These are phyloP conservation scores for Circinella umbellata DNA, from an alignment of 371 early-diverging fungal species.

Conservation along the genomic window DNA sequence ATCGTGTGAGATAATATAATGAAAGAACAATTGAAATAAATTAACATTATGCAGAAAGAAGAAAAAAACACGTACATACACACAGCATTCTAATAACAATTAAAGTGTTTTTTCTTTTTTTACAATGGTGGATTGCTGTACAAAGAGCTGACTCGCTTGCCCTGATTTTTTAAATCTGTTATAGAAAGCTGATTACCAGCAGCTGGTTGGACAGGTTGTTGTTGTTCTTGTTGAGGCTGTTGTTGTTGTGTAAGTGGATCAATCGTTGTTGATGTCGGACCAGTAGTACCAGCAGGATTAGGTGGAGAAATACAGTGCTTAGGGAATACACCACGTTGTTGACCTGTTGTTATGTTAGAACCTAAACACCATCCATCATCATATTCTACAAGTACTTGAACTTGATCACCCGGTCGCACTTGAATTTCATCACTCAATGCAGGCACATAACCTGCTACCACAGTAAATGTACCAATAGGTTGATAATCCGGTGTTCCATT, in stretches of 20 bases:
- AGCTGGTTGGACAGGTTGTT: slow-evolving; percentile 5
- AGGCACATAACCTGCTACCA: slow-evolving; percentile 45
- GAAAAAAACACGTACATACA: no score
- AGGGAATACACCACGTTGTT: slow-evolving; percentile 57
- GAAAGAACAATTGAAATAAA: no score
- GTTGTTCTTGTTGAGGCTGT: slow-evolving; percentile 7
- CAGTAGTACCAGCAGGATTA: not conserved
- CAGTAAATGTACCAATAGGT: slow-evolving; percentile 43
- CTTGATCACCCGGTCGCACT: slow-evolving; percentile 31
- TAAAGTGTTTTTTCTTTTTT: not conserved
- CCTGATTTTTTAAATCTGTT: slow-evolving; percentile 9
- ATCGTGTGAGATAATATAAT: no score
- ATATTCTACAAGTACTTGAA: slow-evolving; percentile 31
- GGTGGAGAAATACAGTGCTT: slow-evolving; percentile 43
- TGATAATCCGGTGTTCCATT: not conserved
- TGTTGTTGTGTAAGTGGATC: slow-evolving; percentile 7
- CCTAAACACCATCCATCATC: slow-evolving; percentile 36
- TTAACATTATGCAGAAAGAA: no score
- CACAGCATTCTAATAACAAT: no score
- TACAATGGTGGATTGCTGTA: slow-evolving; percentile 10
- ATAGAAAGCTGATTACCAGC: slow-evolving; percentile 5
- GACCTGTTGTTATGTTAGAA: slow-evolving; percentile 22
- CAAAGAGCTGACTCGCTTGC: slow-evolving; percentile 26
- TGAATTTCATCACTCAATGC: slow-evolving; percentile 32
- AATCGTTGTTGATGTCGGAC: not conserved